Evolutionary conservation across 495 filamentous ascomycete species (phyloP).

Genomic region (Penicillium arizonense): DNA sequence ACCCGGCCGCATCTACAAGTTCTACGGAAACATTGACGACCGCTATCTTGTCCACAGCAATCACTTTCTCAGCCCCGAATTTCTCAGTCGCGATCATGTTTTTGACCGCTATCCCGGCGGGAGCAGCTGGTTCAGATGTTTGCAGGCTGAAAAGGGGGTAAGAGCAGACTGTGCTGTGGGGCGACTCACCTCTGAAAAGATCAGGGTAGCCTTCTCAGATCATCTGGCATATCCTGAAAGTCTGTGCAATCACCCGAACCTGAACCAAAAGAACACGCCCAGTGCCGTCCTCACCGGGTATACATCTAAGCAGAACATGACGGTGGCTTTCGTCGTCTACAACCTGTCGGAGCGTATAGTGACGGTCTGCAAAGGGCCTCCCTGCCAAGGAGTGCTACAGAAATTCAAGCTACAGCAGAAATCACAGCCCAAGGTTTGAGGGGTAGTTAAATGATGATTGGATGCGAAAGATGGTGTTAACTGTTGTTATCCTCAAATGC

Average conservation of each 20-base stretch:
- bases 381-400: too few relatives aligned
- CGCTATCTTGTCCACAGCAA: conserved; percentile 1
- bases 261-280: too few relatives aligned
- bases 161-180: background rate
- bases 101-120: background rate
- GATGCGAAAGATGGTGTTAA: too few relatives aligned
- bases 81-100: background rate
- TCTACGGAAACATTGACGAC: conserved; percentile 4
- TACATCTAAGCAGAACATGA: too few relatives aligned
- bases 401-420: too few relatives aligned
- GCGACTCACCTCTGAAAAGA: background rate
- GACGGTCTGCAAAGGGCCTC: too few relatives aligned
- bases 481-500: too few relatives aligned
- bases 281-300: too few relatives aligned
- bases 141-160: background rate
- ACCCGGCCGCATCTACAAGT: conserved; percentile 1
- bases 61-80: background rate
- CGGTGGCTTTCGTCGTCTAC: too few relatives aligned
- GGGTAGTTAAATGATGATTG: too few relatives aligned
- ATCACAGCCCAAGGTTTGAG: too few relatives aligned
- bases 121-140: background rate
- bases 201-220: conserved; percentile 22
- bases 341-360: too few relatives aligned
- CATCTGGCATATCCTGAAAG: conserved; percentile 25
- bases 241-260: conserved; percentile 1